Evolutionary conservation across 352 stramenopile genomes (phyloP).

Genomic region (Globisporangium cystogenes): DNA sequence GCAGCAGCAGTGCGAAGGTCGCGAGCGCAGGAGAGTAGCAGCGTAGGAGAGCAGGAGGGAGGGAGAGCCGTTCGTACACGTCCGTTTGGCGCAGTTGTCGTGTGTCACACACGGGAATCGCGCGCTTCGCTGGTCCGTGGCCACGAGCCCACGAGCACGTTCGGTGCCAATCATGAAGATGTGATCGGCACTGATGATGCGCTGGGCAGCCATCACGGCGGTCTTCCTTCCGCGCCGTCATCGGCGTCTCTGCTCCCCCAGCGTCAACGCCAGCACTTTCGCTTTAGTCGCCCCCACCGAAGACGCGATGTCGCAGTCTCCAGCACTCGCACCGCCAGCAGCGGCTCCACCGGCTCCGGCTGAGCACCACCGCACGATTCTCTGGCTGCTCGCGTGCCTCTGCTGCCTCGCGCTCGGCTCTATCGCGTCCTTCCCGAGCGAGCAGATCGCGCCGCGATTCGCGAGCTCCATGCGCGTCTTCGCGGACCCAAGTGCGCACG

Average conservation of each 20-base stretch:
- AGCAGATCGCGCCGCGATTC: slow-evolving; percentile 12
- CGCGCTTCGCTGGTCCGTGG: no score
- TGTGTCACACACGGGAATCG: not conserved
- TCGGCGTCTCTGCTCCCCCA: not conserved
- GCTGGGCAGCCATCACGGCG: not conserved
- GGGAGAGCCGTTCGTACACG: no score
- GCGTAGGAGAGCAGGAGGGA: no score
- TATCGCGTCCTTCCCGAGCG: slow-evolving; percentile 24
- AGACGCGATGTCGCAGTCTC: not conserved
- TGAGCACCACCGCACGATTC: slow-evolving; percentile 14
- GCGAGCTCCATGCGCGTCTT: not conserved
- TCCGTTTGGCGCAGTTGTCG: no score
- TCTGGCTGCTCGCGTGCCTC: slow-evolving; percentile 30
- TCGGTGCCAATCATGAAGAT: not conserved
- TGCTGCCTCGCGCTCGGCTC: slow-evolving; percentile 34
- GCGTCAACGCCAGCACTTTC: not conserved
- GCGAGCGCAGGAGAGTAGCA: no score
- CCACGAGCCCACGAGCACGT: no score
- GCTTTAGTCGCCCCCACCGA: not conserved
- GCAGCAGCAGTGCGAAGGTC: no score
- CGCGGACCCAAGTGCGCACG: not conserved
- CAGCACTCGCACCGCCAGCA: not conserved
- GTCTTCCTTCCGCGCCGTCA: no score
- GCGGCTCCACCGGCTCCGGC: no score
- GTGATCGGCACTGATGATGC: not conserved